Conservation (phyloP, 495 filamentous ascomycete genomes). For the Aspergillus funiculosus region DNA sequence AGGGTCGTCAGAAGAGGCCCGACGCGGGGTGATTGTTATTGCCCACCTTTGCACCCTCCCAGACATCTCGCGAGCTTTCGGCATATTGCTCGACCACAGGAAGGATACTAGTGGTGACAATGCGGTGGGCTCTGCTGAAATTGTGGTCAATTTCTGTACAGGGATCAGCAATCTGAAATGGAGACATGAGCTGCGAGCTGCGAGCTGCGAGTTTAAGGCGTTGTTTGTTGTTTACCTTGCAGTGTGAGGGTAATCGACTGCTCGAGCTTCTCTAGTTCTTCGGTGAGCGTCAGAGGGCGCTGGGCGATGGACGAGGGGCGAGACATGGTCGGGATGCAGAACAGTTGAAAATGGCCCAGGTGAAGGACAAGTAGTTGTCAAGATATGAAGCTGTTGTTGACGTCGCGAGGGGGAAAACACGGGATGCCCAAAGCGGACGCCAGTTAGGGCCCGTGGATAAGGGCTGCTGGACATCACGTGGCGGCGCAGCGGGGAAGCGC, state of each 20-base stretch:
- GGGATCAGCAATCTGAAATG: background rate
- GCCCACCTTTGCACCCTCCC: slow-evolving; percentile 97
- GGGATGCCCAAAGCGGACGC: slow-evolving; percentile 27
- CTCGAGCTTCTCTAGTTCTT: slow-evolving; percentile 93
- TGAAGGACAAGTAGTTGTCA: background rate
- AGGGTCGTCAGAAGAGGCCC: slow-evolving; percentile 29
- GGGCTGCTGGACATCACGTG: slow-evolving; percentile 33
- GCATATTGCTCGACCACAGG: slow-evolving; percentile 96
- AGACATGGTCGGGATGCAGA: slow-evolving; percentile 36
- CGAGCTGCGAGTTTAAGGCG: too few species aligned
- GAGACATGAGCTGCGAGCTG: background rate
- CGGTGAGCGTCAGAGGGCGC: slow-evolving; percentile 74
- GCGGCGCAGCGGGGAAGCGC: slow-evolving; percentile 9
- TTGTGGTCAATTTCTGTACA: slow-evolving; percentile 92
- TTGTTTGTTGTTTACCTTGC: slow-evolving; percentile 60
- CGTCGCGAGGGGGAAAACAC: slow-evolving; percentile 25
- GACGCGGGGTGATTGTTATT: too few species aligned
- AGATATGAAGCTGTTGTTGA: slow-evolving; percentile 12
- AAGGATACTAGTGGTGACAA: slow-evolving; percentile 88
- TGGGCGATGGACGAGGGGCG: slow-evolving; percentile 47
- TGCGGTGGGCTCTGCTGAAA: slow-evolving; percentile 93
- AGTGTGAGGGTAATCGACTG: slow-evolving; percentile 94
- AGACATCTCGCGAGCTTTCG: slow-evolving; percentile 86
- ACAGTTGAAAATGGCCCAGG: background rate
- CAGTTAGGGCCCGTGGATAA: slow-evolving; percentile 36